Conservation (phyloP, 352 stramenopile genomes). For the Aphanomyces invadans region DNA sequence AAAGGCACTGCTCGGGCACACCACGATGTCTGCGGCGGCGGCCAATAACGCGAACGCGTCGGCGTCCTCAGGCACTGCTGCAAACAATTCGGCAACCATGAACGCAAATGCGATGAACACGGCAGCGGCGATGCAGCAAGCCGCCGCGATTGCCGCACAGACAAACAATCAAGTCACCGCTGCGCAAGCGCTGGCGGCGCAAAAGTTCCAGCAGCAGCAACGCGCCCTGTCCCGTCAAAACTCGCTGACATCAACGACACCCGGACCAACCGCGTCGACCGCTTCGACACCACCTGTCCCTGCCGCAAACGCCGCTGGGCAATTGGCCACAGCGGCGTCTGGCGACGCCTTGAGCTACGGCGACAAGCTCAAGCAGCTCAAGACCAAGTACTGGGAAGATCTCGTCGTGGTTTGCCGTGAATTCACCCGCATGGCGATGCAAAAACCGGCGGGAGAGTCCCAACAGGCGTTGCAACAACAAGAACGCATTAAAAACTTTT, state of each 20-base stretch:
- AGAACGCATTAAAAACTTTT: constrained; percentile 73
- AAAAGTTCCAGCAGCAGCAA: constrained; percentile 33
- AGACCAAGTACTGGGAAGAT: constrained; percentile 77
- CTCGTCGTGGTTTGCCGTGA: constrained; percentile 77
- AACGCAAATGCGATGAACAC: too few relatives aligned
- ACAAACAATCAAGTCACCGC: constrained; percentile 30
- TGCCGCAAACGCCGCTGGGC: constrained; percentile 16
- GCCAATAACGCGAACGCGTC: constrained; percentile 20
- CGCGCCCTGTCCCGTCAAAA: constrained; percentile 5
- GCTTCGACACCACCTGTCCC: constrained; percentile 22
- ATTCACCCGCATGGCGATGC: constrained; percentile 78
- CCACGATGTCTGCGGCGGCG: constrained; percentile 6
- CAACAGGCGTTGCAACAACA: constrained; percentile 41
- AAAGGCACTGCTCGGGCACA: constrained; percentile 50
- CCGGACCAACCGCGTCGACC: constrained; percentile 18
- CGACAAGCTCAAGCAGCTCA: constrained; percentile 65
- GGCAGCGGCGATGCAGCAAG: too few relatives aligned
- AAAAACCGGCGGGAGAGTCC: constrained; percentile 70
- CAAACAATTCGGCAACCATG: background rate
- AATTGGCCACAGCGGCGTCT: constrained; percentile 20
- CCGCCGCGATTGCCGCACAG: constrained; percentile 33
- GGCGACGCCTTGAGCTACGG: constrained; percentile 42
- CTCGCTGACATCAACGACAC: constrained; percentile 12
- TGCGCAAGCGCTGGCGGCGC: constrained; percentile 22
- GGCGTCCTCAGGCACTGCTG: background rate